A percentile compares a stretch with the other conserved stretches of the same genome.
Conservation (phyloP, 148 eudicot species). For the Heliamphora exappendiculata region DNA sequence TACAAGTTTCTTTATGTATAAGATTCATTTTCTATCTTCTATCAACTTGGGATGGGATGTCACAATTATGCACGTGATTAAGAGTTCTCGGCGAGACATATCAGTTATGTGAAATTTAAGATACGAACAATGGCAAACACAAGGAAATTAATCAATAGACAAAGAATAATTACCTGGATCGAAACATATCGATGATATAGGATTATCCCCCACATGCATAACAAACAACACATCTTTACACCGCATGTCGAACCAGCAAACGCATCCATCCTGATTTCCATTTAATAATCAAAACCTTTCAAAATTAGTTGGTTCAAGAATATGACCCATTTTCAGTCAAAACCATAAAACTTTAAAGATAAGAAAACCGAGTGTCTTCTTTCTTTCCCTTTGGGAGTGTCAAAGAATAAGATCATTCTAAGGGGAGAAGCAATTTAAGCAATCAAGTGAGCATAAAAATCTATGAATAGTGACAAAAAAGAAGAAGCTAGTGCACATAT, state of each 20-base stretch:
- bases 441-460: background rate
- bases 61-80: too few relatives aligned
- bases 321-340: background rate
- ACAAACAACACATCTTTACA: constrained; percentile 60
- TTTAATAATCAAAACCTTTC: constrained; percentile 10
- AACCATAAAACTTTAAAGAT: background rate
- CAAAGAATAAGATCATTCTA: background rate
- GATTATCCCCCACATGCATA: constrained; percentile 50
- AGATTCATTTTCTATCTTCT: too few relatives aligned
- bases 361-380: background rate
- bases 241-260: constrained; percentile 85
- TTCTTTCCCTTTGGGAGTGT: background rate
- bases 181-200: constrained; percentile 79
- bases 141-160: background rate
- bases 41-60: too few relatives aligned
- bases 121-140: background rate
- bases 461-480: too few relatives aligned
- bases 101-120: background rate
- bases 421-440: background rate
- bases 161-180: constrained; percentile 50
- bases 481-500: too few relatives aligned
- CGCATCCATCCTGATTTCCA: constrained; percentile 68
- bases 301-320: background rate
- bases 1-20: too few relatives aligned
- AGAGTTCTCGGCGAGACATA: too few relatives aligned